phyloP scores from a whole-genome alignment of 78 protist species.

The Dictyostelium intermedium region DNA sequence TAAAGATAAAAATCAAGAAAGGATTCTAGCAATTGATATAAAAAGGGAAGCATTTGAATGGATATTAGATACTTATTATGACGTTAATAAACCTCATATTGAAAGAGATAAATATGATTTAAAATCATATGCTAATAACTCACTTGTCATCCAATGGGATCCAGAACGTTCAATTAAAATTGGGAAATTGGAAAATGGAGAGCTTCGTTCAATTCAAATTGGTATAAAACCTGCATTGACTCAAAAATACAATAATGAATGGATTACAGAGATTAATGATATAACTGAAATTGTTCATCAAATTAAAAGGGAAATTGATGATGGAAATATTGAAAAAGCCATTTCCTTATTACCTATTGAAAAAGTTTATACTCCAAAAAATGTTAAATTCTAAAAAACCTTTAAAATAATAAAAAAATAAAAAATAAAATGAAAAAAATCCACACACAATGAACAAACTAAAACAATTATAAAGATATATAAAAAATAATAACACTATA shows the following conservation, averaged over 20 bases:
- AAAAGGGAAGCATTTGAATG: conserved; percentile 36
- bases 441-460: no score
- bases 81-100: background rate
- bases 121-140: background rate
- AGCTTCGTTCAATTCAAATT: conserved; percentile 44
- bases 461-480: no score
- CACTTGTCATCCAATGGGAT: conserved; percentile 40
- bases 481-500: no score
- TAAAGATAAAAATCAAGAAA: background rate
- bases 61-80: conserved; percentile 15
- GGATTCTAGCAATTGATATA: conserved; percentile 24
- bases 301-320: conserved; percentile 4
- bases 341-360: conserved; percentile 18
- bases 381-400: background rate
- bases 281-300: background rate
- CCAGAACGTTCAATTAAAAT: conserved; percentile 25
- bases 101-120: background rate
- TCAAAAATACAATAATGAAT: conserved; percentile 2
- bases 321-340: conserved; percentile 17
- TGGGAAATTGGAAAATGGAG: background rate
- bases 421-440: no score
- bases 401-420: no score
- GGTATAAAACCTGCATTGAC: background rate
- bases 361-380: conserved; percentile 14
- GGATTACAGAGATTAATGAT: conserved; percentile 35